A percentile compares a stretch with the other conserved stretches of the same genome.
phyloP scores from a whole-genome alignment of 176 grass and related monocot species.

The Hordeum vulgare region DNA sequence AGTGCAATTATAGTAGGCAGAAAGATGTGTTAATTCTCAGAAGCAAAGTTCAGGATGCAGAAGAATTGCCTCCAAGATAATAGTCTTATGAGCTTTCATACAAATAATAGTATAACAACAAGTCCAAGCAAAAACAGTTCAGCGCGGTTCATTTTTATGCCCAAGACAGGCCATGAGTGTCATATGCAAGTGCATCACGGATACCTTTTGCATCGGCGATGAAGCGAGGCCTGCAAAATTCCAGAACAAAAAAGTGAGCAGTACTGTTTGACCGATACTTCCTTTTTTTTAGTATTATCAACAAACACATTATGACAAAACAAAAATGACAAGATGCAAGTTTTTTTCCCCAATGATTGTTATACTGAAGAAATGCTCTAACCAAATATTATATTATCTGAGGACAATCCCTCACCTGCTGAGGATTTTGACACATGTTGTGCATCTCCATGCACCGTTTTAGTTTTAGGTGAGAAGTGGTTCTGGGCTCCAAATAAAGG shows the following conservation, averaged over 20 bases:
- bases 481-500: slow-evolving; percentile 22
- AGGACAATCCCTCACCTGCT: slow-evolving; percentile 28
- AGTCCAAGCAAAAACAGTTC: neutral
- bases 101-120: neutral
- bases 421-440: slow-evolving; percentile 33
- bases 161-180: neutral
- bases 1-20: neutral
- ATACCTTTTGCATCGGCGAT: slow-evolving; percentile 40
- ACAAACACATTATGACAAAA: neutral
- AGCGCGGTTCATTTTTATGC: neutral
- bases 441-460: slow-evolving; percentile 14
- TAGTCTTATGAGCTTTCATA: neutral
- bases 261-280: neutral
- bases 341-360: neutral
- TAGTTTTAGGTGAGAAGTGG: slow-evolving; percentile 17
- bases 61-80: neutral
- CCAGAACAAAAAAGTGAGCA: slow-evolving; percentile 8
- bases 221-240: slow-evolving; percentile 36
- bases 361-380: neutral
- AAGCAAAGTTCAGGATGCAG: neutral
- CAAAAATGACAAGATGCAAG: neutral
- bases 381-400: neutral
- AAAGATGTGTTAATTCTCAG: neutral
- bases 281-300: neutral
- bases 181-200: neutral